Evolutionary conservation across 2,329 filamentous ascomycete genomes (phyloP).

Genomic region (Rhynchosporium secalis): DNA sequence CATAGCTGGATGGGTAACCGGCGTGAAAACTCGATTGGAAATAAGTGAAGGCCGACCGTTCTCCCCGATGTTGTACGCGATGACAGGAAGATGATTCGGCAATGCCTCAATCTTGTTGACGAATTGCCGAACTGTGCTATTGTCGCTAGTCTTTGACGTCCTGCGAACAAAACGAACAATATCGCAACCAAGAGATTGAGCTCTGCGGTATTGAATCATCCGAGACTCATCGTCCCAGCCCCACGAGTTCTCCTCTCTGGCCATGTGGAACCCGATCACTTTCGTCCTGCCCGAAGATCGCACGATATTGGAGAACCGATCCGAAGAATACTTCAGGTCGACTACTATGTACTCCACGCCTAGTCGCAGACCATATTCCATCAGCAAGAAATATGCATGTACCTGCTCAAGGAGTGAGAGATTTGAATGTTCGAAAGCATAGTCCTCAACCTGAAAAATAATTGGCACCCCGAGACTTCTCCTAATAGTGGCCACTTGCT

Average conservation of each 20-base stretch:
- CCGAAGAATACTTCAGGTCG: slow-evolving; percentile 56
- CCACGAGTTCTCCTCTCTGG: slow-evolving; percentile 38
- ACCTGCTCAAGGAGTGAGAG: slow-evolving; percentile 32
- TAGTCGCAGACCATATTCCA: slow-evolving; percentile 64
- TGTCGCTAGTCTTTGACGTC: slow-evolving; percentile 51
- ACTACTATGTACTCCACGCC: slow-evolving; percentile 60
- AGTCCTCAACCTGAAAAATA: slow-evolving; percentile 58
- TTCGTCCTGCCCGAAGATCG: slow-evolving; percentile 51
- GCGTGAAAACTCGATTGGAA: slow-evolving; percentile 57
- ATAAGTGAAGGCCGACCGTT: slow-evolving; percentile 55
- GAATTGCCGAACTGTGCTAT: slow-evolving; percentile 42
- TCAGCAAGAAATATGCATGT: slow-evolving; percentile 54
- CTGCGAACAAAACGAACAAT: slow-evolving; percentile 56
- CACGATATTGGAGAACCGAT: slow-evolving; percentile 47
- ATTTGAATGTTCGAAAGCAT: slow-evolving; percentile 34
- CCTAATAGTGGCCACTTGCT: slow-evolving; percentile 57
- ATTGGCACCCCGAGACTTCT: slow-evolving; percentile 57
- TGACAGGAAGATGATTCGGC: slow-evolving; percentile 41
- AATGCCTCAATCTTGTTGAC: slow-evolving; percentile 34
- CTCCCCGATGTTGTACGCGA: slow-evolving; percentile 57
- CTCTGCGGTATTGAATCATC: slow-evolving; percentile 51
- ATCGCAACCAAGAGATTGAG: slow-evolving; percentile 53
- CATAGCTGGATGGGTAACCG: slow-evolving; percentile 56
- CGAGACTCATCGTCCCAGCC: slow-evolving; percentile 52
- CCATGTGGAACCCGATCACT: slow-evolving; percentile 53